Conservation (phyloP, 108 stramenopile genomes). For the Cyclotella baltica region DNA sequence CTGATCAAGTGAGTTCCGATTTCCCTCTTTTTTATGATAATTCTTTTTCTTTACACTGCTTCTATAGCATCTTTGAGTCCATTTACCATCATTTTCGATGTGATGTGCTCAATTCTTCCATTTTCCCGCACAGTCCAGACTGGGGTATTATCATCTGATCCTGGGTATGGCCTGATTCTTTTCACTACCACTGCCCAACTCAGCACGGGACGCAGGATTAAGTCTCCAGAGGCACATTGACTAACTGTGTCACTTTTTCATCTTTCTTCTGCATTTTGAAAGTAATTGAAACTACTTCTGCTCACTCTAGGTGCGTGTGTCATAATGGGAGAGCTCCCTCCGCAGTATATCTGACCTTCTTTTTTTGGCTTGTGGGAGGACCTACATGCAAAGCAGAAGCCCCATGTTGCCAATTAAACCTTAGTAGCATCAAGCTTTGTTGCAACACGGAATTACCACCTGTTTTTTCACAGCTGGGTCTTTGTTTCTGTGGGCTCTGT, state of each 20-base stretch:
- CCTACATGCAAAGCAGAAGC: conserved; percentile 27
- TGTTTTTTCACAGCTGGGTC: conserved; percentile 20
- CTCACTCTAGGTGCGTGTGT: conserved; percentile 1
- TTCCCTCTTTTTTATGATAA: no score
- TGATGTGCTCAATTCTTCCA: no score
- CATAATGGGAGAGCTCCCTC: background rate
- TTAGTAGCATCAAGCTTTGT: background rate
- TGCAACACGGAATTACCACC: conserved; percentile 4
- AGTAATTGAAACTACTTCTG: conserved; percentile 23
- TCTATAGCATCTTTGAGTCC: no score
- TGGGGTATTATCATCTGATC: no score
- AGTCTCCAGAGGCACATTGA: no score
- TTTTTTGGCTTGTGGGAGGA: conserved; percentile 14
- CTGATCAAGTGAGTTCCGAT: no score
- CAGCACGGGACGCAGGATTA: no score
- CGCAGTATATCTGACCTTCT: conserved; percentile 5
- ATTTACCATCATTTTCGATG: no score
- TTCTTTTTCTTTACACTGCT: no score
- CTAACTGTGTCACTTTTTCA: conserved; percentile 14
- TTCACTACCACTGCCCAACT: no score
- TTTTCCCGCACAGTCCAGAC: no score
- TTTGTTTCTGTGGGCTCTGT: conserved; percentile 21
- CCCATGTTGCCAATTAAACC: conserved; percentile 4
- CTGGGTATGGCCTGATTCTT: no score
- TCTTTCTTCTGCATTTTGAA: conserved; percentile 31